Evolutionary conservation across 2,329 filamentous ascomycete species (phyloP).

Genomic region (Shiraia bambusicola): DNA sequence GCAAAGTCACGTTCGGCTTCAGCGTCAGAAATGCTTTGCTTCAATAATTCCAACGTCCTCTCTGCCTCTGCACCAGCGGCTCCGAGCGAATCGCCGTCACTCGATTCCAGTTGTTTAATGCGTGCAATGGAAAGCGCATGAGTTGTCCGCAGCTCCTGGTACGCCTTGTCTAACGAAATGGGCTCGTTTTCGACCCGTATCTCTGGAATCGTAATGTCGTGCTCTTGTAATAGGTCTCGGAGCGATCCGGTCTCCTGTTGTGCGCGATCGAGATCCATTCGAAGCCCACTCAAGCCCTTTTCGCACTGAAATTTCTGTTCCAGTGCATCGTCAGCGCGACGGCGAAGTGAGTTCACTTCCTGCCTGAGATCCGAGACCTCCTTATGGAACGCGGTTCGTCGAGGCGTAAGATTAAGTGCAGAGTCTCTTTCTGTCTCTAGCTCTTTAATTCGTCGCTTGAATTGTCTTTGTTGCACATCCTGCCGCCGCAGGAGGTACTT

Average conservation of each 20-base stretch:
- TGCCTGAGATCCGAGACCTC: conserved; percentile 78
- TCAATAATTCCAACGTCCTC: conserved; percentile 64
- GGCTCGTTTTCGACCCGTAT: conserved; percentile 58
- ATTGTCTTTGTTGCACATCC: conserved; percentile 79
- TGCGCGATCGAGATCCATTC: conserved; percentile 95
- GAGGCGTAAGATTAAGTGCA: conserved; percentile 67
- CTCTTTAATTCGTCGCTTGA: conserved; percentile 74
- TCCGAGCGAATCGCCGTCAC: conserved; percentile 46
- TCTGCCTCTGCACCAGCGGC: conserved; percentile 54
- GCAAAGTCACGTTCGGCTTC: conserved; percentile 73
- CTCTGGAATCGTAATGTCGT: conserved; percentile 75
- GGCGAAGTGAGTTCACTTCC: conserved; percentile 81
- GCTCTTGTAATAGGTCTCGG: conserved; percentile 73
- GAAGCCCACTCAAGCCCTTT: conserved; percentile 81
- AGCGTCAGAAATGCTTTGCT: conserved; percentile 67
- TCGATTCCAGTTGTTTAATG: conserved; percentile 64
- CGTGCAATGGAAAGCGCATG: conserved; percentile 67
- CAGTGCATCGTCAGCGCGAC: conserved; percentile 87
- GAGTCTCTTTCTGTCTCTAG: conserved; percentile 78
- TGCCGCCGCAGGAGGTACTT: conserved; percentile 84
- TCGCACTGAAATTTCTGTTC: conserved; percentile 97
- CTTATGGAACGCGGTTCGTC: conserved; percentile 76
- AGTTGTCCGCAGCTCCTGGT: conserved; percentile 71
- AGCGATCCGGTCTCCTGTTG: conserved; percentile 90
- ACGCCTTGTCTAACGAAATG: conserved; percentile 71